These are phyloP conservation scores for Phytophthora colocasiae DNA, from an alignment of 352 stramenopile species.

Conservation along the genomic window DNA sequence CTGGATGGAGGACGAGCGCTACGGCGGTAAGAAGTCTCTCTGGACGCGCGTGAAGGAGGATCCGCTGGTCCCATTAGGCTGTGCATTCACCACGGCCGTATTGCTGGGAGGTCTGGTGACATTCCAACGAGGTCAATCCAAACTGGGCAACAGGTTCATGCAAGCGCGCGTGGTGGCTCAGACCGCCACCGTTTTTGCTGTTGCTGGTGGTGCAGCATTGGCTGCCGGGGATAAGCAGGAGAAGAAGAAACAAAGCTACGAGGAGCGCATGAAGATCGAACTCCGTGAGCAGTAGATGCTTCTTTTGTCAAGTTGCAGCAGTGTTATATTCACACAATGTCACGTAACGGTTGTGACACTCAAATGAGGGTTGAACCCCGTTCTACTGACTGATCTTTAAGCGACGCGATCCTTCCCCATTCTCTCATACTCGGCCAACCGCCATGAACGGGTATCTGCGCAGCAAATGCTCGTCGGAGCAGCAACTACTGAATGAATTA, in stretches of 20 bases:
- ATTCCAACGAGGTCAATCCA: constrained; percentile 76
- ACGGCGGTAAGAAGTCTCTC: constrained; percentile 66
- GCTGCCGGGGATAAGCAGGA: constrained; percentile 57
- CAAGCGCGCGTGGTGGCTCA: constrained; percentile 79
- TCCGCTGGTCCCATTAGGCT: constrained; percentile 79
- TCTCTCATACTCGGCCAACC: background rate
- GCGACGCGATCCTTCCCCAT: constrained; percentile 31
- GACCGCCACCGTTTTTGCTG: constrained; percentile 70
- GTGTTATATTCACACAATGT: constrained; percentile 7
- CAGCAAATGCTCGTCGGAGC: constrained; percentile 78
- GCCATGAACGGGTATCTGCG: constrained; percentile 77
- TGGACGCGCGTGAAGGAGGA: constrained; percentile 75
- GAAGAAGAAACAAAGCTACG: constrained; percentile 64
- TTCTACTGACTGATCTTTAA: constrained; percentile 31
- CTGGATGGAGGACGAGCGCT: constrained; percentile 68
- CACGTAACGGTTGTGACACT: constrained; percentile 13
- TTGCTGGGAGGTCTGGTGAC: constrained; percentile 73
- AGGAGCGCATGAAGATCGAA: constrained; percentile 77
- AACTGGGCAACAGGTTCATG: constrained; percentile 87
- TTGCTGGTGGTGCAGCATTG: constrained; percentile 58
- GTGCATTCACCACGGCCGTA: constrained; percentile 64
- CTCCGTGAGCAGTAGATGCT: constrained; percentile 34
- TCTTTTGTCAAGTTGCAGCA: background rate
- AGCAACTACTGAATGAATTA: constrained; percentile 87
- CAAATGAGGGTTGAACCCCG: background rate